Conservation (phyloP, 2,329 filamentous ascomycete species). For the Fusarium proliferatum region DNA sequence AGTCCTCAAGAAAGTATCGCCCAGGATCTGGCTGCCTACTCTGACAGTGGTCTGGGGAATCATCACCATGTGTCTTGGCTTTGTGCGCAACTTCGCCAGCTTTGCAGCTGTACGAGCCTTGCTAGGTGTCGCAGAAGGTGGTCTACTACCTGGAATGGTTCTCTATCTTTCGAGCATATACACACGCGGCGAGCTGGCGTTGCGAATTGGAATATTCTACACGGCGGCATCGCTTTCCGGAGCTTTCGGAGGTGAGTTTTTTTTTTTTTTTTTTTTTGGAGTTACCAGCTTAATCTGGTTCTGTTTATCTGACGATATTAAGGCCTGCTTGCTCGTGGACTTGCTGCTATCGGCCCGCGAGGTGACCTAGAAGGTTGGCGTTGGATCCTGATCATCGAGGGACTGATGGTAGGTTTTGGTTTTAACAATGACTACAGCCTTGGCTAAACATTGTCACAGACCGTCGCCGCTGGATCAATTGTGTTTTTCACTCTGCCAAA, state of each 20-base stretch:
- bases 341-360: not conserved
- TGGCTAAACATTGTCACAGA: not conserved
- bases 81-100: conserved; percentile 63
- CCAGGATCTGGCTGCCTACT: conserved; percentile 68
- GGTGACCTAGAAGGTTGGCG: not conserved
- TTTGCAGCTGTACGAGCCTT: conserved; percentile 60
- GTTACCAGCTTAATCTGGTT: rapidly evolving
- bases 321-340: conserved; percentile 7
- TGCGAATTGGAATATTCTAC: conserved; percentile 75
- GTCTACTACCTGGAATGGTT: conserved; percentile 68
- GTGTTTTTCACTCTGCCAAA: conserved; percentile 1
- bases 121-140: conserved; percentile 46
- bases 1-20: conserved; percentile 69
- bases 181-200: conserved; percentile 67
- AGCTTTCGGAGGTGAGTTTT: conserved; percentile 3
- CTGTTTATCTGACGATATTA: not conserved
- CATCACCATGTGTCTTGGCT: conserved; percentile 67
- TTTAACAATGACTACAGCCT: rapidly evolving
- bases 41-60: conserved; percentile 68
- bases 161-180: conserved; percentile 74
- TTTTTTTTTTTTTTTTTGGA: no score
- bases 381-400: conserved; percentile 7
- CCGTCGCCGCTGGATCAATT: not conserved
- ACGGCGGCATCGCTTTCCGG: conserved; percentile 61
- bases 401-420: not conserved